phyloP scores from a whole-genome alignment of 495 filamentous ascomycete species.

The Entonaema liquescens region DNA sequence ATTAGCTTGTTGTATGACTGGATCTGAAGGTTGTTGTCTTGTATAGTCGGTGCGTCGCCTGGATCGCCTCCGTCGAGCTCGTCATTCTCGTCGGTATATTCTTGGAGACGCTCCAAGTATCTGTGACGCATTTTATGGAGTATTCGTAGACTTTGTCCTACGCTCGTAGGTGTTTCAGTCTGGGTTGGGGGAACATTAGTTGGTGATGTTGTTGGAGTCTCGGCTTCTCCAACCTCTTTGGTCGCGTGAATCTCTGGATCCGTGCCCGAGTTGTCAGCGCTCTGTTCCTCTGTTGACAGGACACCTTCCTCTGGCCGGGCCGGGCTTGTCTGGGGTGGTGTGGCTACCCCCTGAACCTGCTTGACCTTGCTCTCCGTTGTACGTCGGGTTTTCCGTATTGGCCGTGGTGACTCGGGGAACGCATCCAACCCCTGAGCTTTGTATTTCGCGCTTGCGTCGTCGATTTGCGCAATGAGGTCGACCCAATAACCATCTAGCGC shows the following conservation, averaged over 20 bases:
- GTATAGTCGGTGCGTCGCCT: slow-evolving; percentile 16
- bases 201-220: too few species aligned
- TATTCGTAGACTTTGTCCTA: neutral
- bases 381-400: neutral
- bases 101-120: slow-evolving; percentile 10
- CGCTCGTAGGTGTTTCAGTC: too few species aligned
- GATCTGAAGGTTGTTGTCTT: slow-evolving; percentile 37
- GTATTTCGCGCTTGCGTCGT: neutral
- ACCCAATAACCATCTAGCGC: neutral
- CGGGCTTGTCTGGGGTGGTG: too few species aligned
- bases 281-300: too few species aligned
- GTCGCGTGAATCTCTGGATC: too few species aligned
- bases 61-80: slow-evolving; percentile 23
- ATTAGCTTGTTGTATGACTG: slow-evolving; percentile 32
- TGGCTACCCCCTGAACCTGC: too few species aligned
- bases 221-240: too few species aligned
- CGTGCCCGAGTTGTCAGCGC: too few species aligned
- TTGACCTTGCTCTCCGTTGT: too few species aligned
- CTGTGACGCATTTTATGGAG: neutral
- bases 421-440: neutral
- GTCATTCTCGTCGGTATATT: slow-evolving; percentile 1
- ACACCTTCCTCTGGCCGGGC: too few species aligned
- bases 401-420: neutral
- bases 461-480: neutral
- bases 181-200: too few species aligned